phyloP scores from a whole-genome alignment of 2,329 filamentous ascomycete species.

The Elsinoe perseae region DNA sequence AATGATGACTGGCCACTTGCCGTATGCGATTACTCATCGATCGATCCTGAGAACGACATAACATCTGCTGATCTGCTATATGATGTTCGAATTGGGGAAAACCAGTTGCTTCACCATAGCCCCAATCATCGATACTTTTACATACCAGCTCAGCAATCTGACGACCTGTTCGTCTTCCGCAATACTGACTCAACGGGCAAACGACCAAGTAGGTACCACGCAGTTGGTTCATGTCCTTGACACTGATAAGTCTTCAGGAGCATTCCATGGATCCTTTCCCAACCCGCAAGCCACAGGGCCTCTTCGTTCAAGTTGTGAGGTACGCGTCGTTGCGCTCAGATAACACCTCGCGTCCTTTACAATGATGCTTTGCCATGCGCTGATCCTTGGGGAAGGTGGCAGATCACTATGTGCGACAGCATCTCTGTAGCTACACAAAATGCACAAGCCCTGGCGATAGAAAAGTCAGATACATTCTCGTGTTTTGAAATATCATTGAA shows the following conservation, averaged over 20 bases:
- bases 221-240: not conserved
- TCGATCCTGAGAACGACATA: not conserved
- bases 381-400: too few relatives aligned
- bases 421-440: too few relatives aligned
- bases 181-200: not conserved
- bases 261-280: not conserved
- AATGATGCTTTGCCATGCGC: too few relatives aligned
- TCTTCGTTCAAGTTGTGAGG: not conserved
- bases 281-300: not conserved
- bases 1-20: not conserved
- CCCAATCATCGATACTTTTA: not conserved
- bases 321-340: not conserved
- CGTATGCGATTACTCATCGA: not conserved
- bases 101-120: not conserved
- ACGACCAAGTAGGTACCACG: not conserved
- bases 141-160: not conserved
- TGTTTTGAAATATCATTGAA: too few relatives aligned
- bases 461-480: too few relatives aligned
- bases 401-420: too few relatives aligned
- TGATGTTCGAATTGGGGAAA: not conserved
- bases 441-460: too few relatives aligned
- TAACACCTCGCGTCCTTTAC: not conserved
- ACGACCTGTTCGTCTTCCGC: not conserved
- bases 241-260: not conserved
- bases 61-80: not conserved